Evolutionary conservation across 1,139 yeast species (phyloP).

Genomic region (Protomyces lactucae-debilis): DNA sequence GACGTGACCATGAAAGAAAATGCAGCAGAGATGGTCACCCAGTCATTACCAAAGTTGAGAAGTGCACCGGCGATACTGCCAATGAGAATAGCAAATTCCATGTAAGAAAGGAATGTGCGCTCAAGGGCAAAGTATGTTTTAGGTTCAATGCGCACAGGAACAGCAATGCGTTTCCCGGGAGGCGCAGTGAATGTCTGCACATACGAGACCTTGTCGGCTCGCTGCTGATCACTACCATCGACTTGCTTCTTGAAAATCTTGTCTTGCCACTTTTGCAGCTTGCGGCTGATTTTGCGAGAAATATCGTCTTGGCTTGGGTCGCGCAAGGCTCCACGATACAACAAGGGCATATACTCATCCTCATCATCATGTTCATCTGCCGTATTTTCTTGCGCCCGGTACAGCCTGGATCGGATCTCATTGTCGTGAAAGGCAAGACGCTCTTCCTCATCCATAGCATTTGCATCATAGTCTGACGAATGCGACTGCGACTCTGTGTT

Average conservation of each 20-base stretch:
- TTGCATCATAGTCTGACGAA: constrained; percentile 41
- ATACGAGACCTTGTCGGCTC: constrained; percentile 15
- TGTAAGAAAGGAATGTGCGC: constrained; percentile 94
- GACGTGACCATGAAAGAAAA: constrained; percentile 86
- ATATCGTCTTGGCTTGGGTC: constrained; percentile 16
- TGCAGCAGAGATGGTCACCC: constrained; percentile 68
- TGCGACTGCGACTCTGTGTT: constrained; percentile 40
- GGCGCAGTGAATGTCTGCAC: constrained; percentile 45
- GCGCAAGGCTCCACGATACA: constrained; percentile 14
- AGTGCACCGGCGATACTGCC: constrained; percentile 94
- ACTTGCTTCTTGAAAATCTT: not conserved
- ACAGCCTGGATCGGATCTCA: constrained; percentile 15
- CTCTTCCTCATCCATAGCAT: constrained; percentile 41
- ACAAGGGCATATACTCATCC: constrained; percentile 19
- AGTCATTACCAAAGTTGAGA: constrained; percentile 79
- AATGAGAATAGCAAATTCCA: constrained; percentile 87
- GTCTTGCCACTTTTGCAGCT: not conserved
- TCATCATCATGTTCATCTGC: constrained; percentile 25
- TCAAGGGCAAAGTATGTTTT: constrained; percentile 98
- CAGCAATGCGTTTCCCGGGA: constrained; percentile 82
- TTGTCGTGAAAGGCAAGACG: constrained; percentile 34
- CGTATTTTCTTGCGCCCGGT: constrained; percentile 4
- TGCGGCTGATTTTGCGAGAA: constrained; percentile 7
- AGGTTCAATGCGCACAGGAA: constrained; percentile 97
- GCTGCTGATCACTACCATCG: constrained; percentile 10